Conservation (phyloP, 2,329 filamentous ascomycete genomes). For the Paraconiothyrium brasiliense region DNA sequence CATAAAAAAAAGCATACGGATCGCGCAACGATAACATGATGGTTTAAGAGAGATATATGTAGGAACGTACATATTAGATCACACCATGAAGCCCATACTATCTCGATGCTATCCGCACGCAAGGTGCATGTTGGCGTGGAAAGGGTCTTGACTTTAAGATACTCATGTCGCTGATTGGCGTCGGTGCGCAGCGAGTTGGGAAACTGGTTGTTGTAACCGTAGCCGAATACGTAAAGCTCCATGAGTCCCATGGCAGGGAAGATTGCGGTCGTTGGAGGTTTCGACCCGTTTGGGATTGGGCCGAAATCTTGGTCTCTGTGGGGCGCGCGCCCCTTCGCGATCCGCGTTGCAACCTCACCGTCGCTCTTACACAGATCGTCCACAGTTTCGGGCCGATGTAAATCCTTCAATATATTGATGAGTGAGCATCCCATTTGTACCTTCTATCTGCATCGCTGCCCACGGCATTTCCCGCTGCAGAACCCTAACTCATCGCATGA, state of each 20-base stretch:
- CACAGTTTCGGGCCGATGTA: background rate
- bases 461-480: background rate
- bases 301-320: background rate
- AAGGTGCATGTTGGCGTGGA: conserved; percentile 13
- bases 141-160: background rate
- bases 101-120: conserved; percentile 17
- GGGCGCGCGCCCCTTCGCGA: background rate
- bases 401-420: background rate
- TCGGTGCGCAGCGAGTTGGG: background rate
- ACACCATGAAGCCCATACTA: conserved; percentile 48
- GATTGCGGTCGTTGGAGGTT: background rate
- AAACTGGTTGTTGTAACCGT: conserved; percentile 20
- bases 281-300: background rate
- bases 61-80: conserved; percentile 27
- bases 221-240: conserved; percentile 29
- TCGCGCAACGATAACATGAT: too few species aligned
- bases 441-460: background rate
- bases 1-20: too few species aligned
- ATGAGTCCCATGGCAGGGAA: background rate
- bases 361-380: too few species aligned
- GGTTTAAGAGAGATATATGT: background rate
- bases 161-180: background rate
- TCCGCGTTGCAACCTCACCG: background rate
- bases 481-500: background rate
- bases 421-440: background rate